Evolutionary conservation across 257 asterid species (phyloP), one percentile per base, ranked within the genome.

Genomic region (Solanum appendiculatum): DNA sequence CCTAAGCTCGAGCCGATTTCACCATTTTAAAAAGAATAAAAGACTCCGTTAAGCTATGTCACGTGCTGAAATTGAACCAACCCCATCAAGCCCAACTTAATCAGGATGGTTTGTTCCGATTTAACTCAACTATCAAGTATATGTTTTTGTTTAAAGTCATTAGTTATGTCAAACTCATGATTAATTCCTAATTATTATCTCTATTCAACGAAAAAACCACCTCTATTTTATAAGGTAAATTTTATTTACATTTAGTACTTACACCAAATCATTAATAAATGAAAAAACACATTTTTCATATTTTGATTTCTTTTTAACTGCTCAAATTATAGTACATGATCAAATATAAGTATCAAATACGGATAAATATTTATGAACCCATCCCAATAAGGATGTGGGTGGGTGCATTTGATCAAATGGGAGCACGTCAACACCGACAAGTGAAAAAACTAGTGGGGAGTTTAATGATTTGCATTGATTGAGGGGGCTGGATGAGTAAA

Each of bases 361-460:
- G 2, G 5, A 72, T 34, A 72, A 72, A 34, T 72, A 34, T 34
- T 72, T 69, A 69, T 23, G 0, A 27, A 16, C 11, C 27, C 34
- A 21, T 6, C 15, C 40, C 42, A n/a, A 9, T 18, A 56, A 7
- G 21, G 27, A 11, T 2, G 46, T 9, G 44, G 80, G 80, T 3
- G 36, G 34, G 12, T 0, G 54, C 4, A 56, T 46, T 56, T 42
- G 66, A n/a, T n/a, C n/a, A n/a, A n/a, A n/a, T 46, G 29, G 3
- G 74, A 42, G 90, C 96, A 92, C 89, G 92, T 91, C 92, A 92
- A 88, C 87, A 75, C 94, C 90, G 93, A 91, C 94, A 88, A 33
- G 82, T 18, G n/a, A 5, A 60, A 54, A 73, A 82, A 46, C 21
- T 73, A 39, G 84, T 51, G 86, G 87, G 82, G 88, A 63, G 86